These are phyloP conservation scores for Truncatella angustata DNA, from an alignment of 2,329 filamentous ascomycete genomes.

Conservation along the genomic window DNA sequence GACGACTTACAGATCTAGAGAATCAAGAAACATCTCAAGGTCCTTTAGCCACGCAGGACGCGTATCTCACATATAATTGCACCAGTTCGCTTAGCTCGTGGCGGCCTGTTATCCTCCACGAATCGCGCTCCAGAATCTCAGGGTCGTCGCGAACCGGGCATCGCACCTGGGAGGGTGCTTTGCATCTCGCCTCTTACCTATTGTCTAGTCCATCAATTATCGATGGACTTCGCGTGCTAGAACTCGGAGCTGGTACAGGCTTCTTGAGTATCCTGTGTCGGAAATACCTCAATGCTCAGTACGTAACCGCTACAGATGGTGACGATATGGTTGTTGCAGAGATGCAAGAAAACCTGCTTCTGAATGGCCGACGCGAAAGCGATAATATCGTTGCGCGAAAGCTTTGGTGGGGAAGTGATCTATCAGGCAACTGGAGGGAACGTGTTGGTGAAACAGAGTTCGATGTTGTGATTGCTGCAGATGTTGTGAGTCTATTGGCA, in stretches of 20 bases:
- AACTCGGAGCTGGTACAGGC: slow-evolving; percentile 67
- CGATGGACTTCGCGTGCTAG: slow-evolving; percentile 53
- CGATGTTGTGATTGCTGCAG: slow-evolving; percentile 71
- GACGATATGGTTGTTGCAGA: slow-evolving; percentile 53
- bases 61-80: slow-evolving; percentile 60
- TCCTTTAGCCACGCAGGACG: slow-evolving; percentile 51
- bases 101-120: slow-evolving; percentile 46
- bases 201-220: slow-evolving; percentile 44
- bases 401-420: neutral
- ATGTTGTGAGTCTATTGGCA: slow-evolving; percentile 45
- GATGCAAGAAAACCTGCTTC: slow-evolving; percentile 48
- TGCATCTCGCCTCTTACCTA: slow-evolving; percentile 62
- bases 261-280: slow-evolving; percentile 63
- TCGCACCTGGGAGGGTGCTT: slow-evolving; percentile 68
- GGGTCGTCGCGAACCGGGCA: slow-evolving; percentile 63
- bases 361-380: slow-evolving; percentile 42
- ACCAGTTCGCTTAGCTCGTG: slow-evolving; percentile 29
- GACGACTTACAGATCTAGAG: slow-evolving; percentile 48
- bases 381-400: neutral
- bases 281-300: slow-evolving; percentile 51
- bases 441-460: slow-evolving; percentile 38
- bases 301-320: slow-evolving; percentile 61
- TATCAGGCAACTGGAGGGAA: neutral
- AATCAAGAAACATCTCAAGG: slow-evolving; percentile 37
- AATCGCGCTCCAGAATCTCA: slow-evolving; percentile 52